These are phyloP conservation scores for Saccharomyces hybrid DNA, from an alignment of 1,139 yeast species.

Conservation along the genomic window DNA sequence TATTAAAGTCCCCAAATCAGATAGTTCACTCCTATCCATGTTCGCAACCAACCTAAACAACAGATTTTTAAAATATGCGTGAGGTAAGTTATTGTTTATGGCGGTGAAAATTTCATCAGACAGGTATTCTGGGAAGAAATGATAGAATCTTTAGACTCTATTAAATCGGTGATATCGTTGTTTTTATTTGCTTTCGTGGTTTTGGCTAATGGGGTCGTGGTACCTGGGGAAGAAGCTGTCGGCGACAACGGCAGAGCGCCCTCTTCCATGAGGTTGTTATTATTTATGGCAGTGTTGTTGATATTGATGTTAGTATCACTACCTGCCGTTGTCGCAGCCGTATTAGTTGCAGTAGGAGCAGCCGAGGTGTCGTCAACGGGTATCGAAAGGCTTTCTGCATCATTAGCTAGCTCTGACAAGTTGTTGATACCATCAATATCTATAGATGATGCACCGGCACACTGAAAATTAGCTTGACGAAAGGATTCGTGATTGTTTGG, in stretches of 20 bases:
- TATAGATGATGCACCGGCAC: neutral
- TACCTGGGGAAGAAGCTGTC: slow-evolving; percentile 23
- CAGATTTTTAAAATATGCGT: slow-evolving; percentile 27
- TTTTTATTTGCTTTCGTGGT: slow-evolving; percentile 5
- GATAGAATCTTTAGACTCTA: slow-evolving; percentile 6
- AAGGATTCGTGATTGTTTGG: neutral
- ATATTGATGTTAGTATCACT: neutral
- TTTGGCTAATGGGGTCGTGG: slow-evolving; percentile 9
- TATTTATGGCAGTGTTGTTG: neutral
- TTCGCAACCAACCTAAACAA: slow-evolving; percentile 59
- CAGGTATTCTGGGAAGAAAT: slow-evolving; percentile 5
- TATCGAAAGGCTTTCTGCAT: neutral
- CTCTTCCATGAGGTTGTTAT: slow-evolving; percentile 7
- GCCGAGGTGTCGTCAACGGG: neutral
- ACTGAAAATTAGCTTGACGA: neutral
- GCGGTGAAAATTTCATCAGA: slow-evolving; percentile 12
- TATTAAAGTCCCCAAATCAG: slow-evolving; percentile 56
- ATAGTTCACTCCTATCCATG: slow-evolving; percentile 60
- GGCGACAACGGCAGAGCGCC: slow-evolving; percentile 28
- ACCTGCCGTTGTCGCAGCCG: neutral
- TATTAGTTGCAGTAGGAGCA: neutral
- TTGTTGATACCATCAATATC: neutral
- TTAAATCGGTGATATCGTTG: slow-evolving; percentile 2
- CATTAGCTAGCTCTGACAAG: neutral
- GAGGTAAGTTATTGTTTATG: slow-evolving; percentile 15